Conservation (phyloP, 495 filamentous ascomycete genomes). For the Neurospora sp. region DNA sequence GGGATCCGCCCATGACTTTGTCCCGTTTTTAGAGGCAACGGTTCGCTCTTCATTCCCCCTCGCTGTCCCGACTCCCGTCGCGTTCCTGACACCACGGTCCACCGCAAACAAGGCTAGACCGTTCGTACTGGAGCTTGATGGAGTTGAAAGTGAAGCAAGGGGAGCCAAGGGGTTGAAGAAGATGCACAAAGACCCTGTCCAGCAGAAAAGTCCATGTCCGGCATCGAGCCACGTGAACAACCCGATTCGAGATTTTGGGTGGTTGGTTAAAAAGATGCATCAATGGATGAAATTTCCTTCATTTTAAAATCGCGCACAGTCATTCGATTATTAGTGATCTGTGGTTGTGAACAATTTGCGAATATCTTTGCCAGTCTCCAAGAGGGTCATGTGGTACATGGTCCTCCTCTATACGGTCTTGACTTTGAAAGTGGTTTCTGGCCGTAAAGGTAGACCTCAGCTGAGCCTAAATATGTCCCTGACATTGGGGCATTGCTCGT, state of each 20-base stretch:
- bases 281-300: neutral
- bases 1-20: neutral
- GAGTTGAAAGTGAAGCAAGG: neutral
- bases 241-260: neutral
- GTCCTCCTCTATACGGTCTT: neutral
- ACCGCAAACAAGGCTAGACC: neutral
- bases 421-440: neutral
- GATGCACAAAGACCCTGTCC: neutral
- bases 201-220: neutral
- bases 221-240: neutral
- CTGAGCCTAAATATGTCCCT: neutral
- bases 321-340: neutral
- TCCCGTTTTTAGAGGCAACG: neutral
- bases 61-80: neutral
- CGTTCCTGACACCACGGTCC: neutral
- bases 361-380: neutral
- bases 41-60: neutral
- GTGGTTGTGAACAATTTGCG: neutral
- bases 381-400: neutral
- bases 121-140: neutral
- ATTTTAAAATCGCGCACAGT: neutral
- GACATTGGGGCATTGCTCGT: neutral
- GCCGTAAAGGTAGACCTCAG: neutral
- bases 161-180: neutral
- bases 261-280: neutral